A percentile compares a stretch with the other conserved stretches of the same genome.
phyloP scores from a whole-genome alignment of 345 rosid species.

The Linum trigynum region DNA sequence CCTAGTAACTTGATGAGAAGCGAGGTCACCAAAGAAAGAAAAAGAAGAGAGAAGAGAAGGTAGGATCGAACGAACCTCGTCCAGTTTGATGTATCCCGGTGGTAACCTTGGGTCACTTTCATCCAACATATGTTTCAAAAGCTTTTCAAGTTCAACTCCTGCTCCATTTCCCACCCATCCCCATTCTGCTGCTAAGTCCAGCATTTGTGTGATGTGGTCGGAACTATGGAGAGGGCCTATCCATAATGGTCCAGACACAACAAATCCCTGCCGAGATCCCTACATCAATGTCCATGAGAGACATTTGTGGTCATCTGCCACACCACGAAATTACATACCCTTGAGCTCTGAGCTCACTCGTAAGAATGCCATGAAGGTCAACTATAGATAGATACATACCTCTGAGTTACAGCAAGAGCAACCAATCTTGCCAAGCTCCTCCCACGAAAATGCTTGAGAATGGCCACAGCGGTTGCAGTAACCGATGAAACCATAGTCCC shows the following conservation, averaged over 20 bases:
- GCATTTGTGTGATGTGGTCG: constrained; percentile 50
- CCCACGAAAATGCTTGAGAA: constrained; percentile 51
- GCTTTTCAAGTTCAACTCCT: constrained; percentile 56
- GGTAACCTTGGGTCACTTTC: constrained; percentile 77
- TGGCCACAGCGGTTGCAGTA: constrained; percentile 67
- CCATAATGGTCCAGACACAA: constrained; percentile 76
- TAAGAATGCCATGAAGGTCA: no score
- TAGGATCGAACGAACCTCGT: constrained; percentile 38
- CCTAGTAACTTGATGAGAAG: background rate
- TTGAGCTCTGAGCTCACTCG: no score
- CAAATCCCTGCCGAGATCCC: constrained; percentile 33
- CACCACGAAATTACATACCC: background rate
- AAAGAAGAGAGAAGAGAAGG: background rate
- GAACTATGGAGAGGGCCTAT: constrained; percentile 72
- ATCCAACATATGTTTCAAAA: constrained; percentile 58
- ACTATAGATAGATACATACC: constrained; percentile 14
- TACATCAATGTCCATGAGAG: constrained; percentile 9
- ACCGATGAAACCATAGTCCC: constrained; percentile 76
- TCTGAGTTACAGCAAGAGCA: constrained; percentile 48
- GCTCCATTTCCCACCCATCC: constrained; percentile 56
- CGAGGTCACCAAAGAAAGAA: background rate
- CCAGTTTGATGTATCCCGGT: constrained; percentile 76
- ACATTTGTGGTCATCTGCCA: background rate
- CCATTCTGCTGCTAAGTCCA: constrained; percentile 55
- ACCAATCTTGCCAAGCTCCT: constrained; percentile 51